These are phyloP conservation scores for Hypoxylon intermedium DNA, from an alignment of 495 filamentous ascomycete genomes.

Conservation along the genomic window DNA sequence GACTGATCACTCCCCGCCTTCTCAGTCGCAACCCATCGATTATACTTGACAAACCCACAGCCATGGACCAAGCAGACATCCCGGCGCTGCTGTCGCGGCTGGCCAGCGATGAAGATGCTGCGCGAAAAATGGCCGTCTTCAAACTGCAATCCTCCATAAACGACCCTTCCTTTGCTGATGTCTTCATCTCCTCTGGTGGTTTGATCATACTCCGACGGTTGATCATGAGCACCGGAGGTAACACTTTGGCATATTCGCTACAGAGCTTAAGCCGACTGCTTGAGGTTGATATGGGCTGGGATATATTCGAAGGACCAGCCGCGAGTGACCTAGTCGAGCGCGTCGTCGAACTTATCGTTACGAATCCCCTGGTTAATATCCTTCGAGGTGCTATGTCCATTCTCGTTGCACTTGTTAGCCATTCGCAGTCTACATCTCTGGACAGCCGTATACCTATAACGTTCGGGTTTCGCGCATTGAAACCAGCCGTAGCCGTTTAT, in stretches of 20 bases:
- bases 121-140: constrained; percentile 98
- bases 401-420: constrained; percentile 87
- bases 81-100: constrained; percentile 63
- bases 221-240: constrained; percentile 83
- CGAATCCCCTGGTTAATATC: constrained; percentile 96
- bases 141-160: constrained; percentile 93
- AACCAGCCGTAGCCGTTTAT: constrained; percentile 87
- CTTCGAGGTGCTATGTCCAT: constrained; percentile 96
- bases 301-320: constrained; percentile 64
- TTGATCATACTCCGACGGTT: constrained; percentile 80
- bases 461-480: constrained; percentile 88
- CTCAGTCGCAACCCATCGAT: constrained; percentile 15
- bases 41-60: constrained; percentile 9
- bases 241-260: constrained; percentile 93
- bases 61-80: constrained; percentile 63
- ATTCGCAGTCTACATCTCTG: constrained; percentile 65
- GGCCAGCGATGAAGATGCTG: constrained; percentile 74
- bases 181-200: constrained; percentile 91
- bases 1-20: constrained; percentile 15
- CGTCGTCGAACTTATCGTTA: constrained; percentile 93
- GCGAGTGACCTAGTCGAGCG: constrained; percentile 65
- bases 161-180: constrained; percentile 94
- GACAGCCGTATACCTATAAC: constrained; percentile 55
- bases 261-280: constrained; percentile 85
- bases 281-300: constrained; percentile 98